These are phyloP conservation scores for Diaporthe australafricana DNA, from an alignment of 2,329 filamentous ascomycete species.

Conservation along the genomic window DNA sequence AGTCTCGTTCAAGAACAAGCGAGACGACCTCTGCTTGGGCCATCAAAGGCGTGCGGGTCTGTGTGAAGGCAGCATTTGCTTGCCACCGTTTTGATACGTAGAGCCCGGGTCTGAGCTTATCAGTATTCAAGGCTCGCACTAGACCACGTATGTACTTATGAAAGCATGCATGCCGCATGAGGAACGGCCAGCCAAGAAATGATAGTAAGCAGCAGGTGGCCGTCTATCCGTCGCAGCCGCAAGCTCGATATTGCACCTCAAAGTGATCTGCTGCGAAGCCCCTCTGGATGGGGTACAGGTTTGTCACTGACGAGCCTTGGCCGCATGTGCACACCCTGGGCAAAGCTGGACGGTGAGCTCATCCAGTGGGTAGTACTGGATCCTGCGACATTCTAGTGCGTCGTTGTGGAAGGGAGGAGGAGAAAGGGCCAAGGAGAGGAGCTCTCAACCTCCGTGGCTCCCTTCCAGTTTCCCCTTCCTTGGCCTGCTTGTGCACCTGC, in stretches of 20 bases:
- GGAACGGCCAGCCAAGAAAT: background rate
- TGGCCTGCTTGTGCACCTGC: slow-evolving; percentile 2
- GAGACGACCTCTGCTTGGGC: background rate
- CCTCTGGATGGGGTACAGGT: slow-evolving; percentile 5
- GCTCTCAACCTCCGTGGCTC: background rate
- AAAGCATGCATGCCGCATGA: background rate
- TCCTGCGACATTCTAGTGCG: slow-evolving; percentile 14
- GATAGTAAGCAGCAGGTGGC: background rate
- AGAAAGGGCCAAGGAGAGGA: background rate
- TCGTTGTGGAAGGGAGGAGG: background rate
- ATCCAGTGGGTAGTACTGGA: slow-evolving; percentile 8
- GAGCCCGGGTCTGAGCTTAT: background rate
- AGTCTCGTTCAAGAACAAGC: slow-evolving; percentile 16
- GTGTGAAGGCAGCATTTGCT: background rate
- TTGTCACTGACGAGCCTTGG: slow-evolving; percentile 19
- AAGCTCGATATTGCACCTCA: background rate
- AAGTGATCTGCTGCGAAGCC: background rate
- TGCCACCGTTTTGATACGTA: background rate
- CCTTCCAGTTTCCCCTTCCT: background rate
- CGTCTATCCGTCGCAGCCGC: background rate
- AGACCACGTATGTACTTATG: background rate
- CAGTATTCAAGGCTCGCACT: background rate
- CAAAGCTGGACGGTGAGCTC: slow-evolving; percentile 10
- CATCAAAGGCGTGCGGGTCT: background rate
- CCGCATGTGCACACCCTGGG: slow-evolving; percentile 1